Conservation (phyloP, 805 yeast species). For the Wickerhamiella brachini region DNA sequence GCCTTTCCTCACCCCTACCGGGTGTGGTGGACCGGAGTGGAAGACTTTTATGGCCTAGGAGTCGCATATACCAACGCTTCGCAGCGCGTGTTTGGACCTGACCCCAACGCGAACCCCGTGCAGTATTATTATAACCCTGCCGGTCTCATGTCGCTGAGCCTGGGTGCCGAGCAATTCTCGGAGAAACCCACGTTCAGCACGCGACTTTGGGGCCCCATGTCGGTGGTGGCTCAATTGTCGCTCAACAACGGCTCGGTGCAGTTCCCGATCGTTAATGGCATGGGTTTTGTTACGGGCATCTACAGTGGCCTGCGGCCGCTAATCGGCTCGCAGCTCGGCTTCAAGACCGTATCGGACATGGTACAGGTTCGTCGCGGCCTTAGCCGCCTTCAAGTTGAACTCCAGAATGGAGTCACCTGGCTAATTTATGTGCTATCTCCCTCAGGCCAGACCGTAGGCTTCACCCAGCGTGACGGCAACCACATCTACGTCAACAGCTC, state of each 20-base stretch:
- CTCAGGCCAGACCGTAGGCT: slow-evolving; percentile 26
- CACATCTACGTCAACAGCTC: slow-evolving; percentile 36
- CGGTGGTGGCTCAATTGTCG: slow-evolving; percentile 13
- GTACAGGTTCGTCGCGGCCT: slow-evolving; percentile 18
- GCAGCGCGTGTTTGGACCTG: slow-evolving; percentile 34
- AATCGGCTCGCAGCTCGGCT: slow-evolving; percentile 34
- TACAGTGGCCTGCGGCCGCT: slow-evolving; percentile 37
- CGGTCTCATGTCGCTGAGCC: slow-evolving; percentile 38
- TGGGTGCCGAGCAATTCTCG: slow-evolving; percentile 40
- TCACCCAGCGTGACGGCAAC: slow-evolving; percentile 25
- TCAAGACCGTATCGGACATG: slow-evolving; percentile 27
- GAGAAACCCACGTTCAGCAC: slow-evolving; percentile 37
- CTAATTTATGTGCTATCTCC: slow-evolving; percentile 32
- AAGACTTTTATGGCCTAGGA: slow-evolving; percentile 42
- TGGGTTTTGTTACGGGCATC: slow-evolving; percentile 64
- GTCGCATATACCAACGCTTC: slow-evolving; percentile 40
- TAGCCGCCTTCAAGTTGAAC: slow-evolving; percentile 28
- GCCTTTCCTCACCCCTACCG: slow-evolving; percentile 60
- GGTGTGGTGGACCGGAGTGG: slow-evolving; percentile 38
- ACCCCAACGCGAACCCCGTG: slow-evolving; percentile 27
- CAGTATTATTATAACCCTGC: slow-evolving; percentile 44
- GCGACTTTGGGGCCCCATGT: slow-evolving; percentile 18
- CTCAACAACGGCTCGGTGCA: slow-evolving; percentile 23
- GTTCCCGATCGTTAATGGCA: slow-evolving; percentile 64
- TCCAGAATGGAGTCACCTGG: slow-evolving; percentile 35